These are phyloP conservation scores for Phaffomyces thermotolerans DNA, from an alignment of 805 yeast species.

Conservation along the genomic window DNA sequence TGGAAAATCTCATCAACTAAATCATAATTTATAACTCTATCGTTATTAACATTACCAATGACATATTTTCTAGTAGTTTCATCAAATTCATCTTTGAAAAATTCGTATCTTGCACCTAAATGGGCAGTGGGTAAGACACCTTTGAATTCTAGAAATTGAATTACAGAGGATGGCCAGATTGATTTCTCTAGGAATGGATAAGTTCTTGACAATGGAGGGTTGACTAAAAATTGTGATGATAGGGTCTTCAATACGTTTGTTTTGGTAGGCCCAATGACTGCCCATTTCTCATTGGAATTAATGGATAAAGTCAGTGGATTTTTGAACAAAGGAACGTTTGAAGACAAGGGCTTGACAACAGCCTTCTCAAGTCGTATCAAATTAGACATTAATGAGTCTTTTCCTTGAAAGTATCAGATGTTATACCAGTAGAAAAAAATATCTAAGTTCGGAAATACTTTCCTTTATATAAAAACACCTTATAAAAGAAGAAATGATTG, in stretches of 20 bases:
- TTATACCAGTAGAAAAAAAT: no score
- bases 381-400: conserved; percentile 6
- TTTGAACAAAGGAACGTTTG: conserved; percentile 26
- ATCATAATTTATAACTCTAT: conserved; percentile 24
- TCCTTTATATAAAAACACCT: neutral
- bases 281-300: conserved; percentile 39
- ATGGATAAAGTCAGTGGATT: conserved; percentile 37
- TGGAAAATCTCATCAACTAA: conserved; percentile 38
- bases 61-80: conserved; percentile 57
- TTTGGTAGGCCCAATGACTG: conserved; percentile 49
- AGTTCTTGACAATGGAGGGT: conserved; percentile 44
- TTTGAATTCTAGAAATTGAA: conserved; percentile 38
- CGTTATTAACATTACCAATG: conserved; percentile 38
- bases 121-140: conserved; percentile 54
- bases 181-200: conserved; percentile 46
- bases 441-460: neutral
- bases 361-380: conserved; percentile 17
- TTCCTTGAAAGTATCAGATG: no score
- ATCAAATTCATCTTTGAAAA: conserved; percentile 78
- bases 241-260: conserved; percentile 46
- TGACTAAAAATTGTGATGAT: conserved; percentile 46
- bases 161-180: conserved; percentile 38
- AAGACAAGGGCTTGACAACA: conserved; percentile 9
- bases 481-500: conserved; percentile 23
- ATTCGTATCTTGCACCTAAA: conserved; percentile 84